Base-by-base conservation (phyloP, 192 early-diverging fungal genomes). In the Radiomyces spectabilis region DNA sequence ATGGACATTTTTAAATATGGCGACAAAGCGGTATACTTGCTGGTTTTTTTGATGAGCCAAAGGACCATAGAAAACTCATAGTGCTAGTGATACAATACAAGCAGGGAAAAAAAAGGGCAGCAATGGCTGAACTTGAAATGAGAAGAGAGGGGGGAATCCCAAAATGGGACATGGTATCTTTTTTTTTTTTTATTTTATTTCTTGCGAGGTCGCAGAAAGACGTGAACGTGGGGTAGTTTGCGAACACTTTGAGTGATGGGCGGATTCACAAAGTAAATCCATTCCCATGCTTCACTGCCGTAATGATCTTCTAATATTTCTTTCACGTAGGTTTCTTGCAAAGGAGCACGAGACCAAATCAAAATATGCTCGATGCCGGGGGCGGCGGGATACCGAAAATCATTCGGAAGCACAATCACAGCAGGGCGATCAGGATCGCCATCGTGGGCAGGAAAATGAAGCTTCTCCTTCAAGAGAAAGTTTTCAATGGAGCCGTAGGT, bases 211-310 rank as follows among this genome's bases (percentile, higher is more conserved):
- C 51, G 39, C 37, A 57, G 35, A 60, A 60, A 60, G 6, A 60
- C 39, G 39, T 60, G 58, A 24, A 51, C 49, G 21, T 60, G 58
- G 22, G 58, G 51, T 33, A 60, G 26, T 7, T n/a, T 19, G 12
- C 29, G 38, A 7, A 60, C 50, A 52, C 58, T 60, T 18, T 60
- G 58, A 16, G 18, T 19, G 25, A 43, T 33, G 35, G 58, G 49
- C 8, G 58, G 58, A 12, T 60, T 60, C 2, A 60, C 58, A 52
- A 60, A 60, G 15, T 52, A 60, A 6, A 40, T 33, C 49, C 49
- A 51, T 25, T 60, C 58, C 13, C 31, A 52, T 1, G 18, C 3
- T 12, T 18, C 7, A 35, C 49, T 42, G 27, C 34, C 49, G 24
- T 35, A 60, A 15, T 25, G 33, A 2, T 52, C 42, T 27, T 60